These are phyloP conservation scores for Podila clonocystis DNA, from an alignment of 192 early-diverging fungal species.

Conservation along the genomic window DNA sequence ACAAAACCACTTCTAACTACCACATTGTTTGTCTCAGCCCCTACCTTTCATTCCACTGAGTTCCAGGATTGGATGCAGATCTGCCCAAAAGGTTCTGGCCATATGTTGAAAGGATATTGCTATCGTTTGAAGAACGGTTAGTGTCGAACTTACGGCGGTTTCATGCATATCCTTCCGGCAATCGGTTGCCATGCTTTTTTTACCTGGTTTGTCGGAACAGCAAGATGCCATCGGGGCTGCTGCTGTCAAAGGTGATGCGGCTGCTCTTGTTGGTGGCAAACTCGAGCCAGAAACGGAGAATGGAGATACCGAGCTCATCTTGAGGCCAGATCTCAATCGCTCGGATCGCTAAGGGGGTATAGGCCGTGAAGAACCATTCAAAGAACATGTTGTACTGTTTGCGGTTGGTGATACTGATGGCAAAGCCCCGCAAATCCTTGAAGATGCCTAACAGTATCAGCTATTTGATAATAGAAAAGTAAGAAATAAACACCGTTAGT, in stretches of 20 bases:
- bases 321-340: conserved; percentile 73
- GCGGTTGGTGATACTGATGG: conserved; percentile 68
- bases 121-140: not conserved
- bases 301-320: conserved; percentile 69
- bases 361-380: conserved; percentile 85
- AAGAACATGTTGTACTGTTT: conserved; percentile 76
- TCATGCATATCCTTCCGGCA: not conserved
- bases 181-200: conserved; percentile 29
- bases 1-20: no score
- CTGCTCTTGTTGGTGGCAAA: conserved; percentile 84
- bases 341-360: conserved; percentile 68
- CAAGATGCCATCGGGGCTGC: conserved; percentile 88
- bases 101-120: conserved; percentile 29
- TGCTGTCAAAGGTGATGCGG: conserved; percentile 86
- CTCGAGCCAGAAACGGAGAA: conserved; percentile 84
- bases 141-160: not conserved
- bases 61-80: conserved; percentile 8
- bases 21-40: no score
- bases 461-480: not conserved
- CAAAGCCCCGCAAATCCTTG: conserved; percentile 82
- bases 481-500: no score
- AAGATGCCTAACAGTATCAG: conserved; percentile 69
- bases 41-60: conserved; percentile 43
- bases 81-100: conserved; percentile 24
- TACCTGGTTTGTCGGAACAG: conserved; percentile 90